Evolutionary conservation across 371 early-diverging fungal genomes (phyloP), one percentile per base, ranked within the genome.

Genomic region (Syncephalastrum racemosum): DNA sequence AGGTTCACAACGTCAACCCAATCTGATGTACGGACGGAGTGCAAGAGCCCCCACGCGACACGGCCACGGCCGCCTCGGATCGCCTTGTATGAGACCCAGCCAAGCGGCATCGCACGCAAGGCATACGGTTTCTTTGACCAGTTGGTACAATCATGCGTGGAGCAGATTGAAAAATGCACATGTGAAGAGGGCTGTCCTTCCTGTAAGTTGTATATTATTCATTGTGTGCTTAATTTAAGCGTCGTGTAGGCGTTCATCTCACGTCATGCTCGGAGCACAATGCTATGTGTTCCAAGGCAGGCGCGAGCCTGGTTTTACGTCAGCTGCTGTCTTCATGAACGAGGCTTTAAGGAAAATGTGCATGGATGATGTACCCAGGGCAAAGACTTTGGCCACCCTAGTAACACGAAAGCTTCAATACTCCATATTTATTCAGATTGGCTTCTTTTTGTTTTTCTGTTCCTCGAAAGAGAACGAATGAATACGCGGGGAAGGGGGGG

Each of bases 21-120:
- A 16, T 50, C 22, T 7, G 70, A 64, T 62, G 20, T 79, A 10
- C 54, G 63, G 39, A 79, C 77, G 4, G 75, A 80, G 53, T 80
- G 80, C 46, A 80, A 80, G 52, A 76, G 68, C 13, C 75, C 80
- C n/a, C 50, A 70, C 50, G 79, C 79, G 12, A 63, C 65, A 16
- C 56, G 77, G 16, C 57, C 60, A 13, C 61, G 76, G 23, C 80
- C 80, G 0, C 54, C 63, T 15, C 69, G 75, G 42, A 62, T 75
- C 25, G 62, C 62, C 10, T 41, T 80, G 45, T 80, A 80, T 54
- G 80, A 80, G 51, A 53, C 67, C 3, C 62, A 74, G n/a, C 67
- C 75, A n/a, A 58, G 63, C 20, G 71, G 73, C 4, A 55, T 72
- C 5, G 48, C 68, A 5, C 63, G 62, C 41, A 68, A 72, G 51